phyloP scores from a whole-genome alignment of 495 filamentous ascomycete genomes.

The Talaromyces thailandensis region DNA sequence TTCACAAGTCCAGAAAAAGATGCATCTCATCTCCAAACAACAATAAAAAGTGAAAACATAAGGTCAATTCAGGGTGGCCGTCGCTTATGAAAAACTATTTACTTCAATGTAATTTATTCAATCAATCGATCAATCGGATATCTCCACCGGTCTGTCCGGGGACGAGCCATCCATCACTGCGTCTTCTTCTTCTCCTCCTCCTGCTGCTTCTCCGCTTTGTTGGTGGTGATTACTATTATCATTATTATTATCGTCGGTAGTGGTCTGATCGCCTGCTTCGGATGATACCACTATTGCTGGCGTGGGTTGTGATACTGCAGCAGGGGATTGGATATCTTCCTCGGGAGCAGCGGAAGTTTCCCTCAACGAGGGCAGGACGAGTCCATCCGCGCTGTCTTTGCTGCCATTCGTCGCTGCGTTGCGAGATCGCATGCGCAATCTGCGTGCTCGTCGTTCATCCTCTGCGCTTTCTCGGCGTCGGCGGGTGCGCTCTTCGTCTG shows the following conservation, averaged over 20 bases:
- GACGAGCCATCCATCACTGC: constrained; percentile 13
- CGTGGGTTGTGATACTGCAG: constrained; percentile 11
- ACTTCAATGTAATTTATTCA: background rate
- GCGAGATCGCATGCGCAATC: constrained; percentile 45
- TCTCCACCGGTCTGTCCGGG: constrained; percentile 20
- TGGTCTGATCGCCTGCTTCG: background rate
- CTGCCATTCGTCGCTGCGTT: constrained; percentile 36
- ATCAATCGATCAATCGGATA: constrained; percentile 17
- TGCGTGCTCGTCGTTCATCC: constrained; percentile 54
- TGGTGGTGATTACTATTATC: background rate
- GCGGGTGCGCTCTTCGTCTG: constrained; percentile 47
- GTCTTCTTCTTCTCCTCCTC: background rate
- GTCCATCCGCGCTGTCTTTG: constrained; percentile 37
- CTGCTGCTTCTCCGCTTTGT: background rate
- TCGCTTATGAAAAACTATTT: background rate
- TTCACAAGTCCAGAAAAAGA: background rate
- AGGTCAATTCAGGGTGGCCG: background rate
- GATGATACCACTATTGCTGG: constrained; percentile 31
- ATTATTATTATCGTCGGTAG: background rate
- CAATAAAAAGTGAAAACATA: background rate
- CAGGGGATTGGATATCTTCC: constrained; percentile 18
- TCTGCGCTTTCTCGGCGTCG: constrained; percentile 59
- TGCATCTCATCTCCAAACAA: no score
- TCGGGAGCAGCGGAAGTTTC: constrained; percentile 6
- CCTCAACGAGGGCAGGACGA: constrained; percentile 20